These are phyloP conservation scores for Calvatia gigantea DNA, from an alignment of 768 basidiomycete genomes.

Conservation along the genomic window DNA sequence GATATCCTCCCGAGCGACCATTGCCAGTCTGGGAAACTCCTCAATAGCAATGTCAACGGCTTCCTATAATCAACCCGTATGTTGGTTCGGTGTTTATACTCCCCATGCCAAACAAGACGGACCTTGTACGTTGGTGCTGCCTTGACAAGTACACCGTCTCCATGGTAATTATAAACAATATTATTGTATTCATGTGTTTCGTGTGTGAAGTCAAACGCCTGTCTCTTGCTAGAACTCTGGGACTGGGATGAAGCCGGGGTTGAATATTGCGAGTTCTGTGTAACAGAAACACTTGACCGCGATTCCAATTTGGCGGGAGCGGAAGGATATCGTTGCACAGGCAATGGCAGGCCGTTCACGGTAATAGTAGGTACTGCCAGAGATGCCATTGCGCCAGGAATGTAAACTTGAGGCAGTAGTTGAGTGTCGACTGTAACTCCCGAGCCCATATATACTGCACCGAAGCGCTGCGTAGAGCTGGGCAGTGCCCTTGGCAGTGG, in stretches of 20 bases:
- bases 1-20: slow-evolving; percentile 36
- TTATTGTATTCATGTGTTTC: slow-evolving; percentile 45
- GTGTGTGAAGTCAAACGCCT: background rate
- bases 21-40: slow-evolving; percentile 42
- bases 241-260: background rate
- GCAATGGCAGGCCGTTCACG: background rate
- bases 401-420: background rate
- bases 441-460: too few species aligned
- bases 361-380: background rate
- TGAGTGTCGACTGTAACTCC: too few species aligned
- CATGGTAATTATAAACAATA: slow-evolving; percentile 36
- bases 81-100: background rate
- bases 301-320: background rate
- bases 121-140: slow-evolving; percentile 42
- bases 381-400: background rate
- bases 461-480: too few species aligned
- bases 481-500: too few species aligned
- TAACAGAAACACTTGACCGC: background rate
- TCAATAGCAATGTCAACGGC: slow-evolving; percentile 48
- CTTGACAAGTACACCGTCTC: slow-evolving; percentile 27
- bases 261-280: background rate
- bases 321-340: background rate
- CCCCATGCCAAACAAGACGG: slow-evolving; percentile 7
- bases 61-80: slow-evolving; percentile 29
- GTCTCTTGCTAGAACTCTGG: background rate